Percentiles rank a stretch among this genome's conserved stretches.
Conservation (phyloP, 805 yeast species). For the Ogataea zsoltii region DNA sequence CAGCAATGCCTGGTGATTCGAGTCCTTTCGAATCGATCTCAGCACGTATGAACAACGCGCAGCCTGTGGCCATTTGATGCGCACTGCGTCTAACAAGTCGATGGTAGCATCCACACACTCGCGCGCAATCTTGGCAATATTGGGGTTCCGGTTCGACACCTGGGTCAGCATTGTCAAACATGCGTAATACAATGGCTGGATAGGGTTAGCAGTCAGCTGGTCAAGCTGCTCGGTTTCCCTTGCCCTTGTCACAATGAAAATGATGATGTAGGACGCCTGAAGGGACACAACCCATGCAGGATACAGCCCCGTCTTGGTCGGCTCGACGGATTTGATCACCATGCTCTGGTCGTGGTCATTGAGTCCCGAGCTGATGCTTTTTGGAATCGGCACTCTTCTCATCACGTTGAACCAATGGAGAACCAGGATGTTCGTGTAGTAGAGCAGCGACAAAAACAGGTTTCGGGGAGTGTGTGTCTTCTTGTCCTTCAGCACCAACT, state of each 20-base stretch:
- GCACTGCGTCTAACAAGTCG: neutral
- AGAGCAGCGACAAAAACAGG: conserved; percentile 60
- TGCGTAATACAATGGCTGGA: neutral
- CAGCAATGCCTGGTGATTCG: neutral
- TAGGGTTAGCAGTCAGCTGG: neutral
- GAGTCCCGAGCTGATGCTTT: neutral
- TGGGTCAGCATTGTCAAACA: neutral
- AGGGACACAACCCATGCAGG: neutral
- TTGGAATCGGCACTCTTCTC: neutral
- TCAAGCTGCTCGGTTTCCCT: neutral
- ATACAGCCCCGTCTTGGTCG: neutral
- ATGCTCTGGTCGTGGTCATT: neutral
- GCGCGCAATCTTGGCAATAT: neutral
- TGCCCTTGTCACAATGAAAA: neutral
- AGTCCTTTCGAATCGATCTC: neutral
- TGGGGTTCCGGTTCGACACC: neutral
- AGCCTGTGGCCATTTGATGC: neutral
- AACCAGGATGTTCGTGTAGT: conserved; percentile 64
- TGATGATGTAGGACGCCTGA: neutral
- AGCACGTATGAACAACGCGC: neutral
- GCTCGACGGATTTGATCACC: neutral
- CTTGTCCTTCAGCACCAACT: conserved; percentile 34
- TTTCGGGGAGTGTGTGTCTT: conserved; percentile 43
- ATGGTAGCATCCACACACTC: conserved; percentile 2
- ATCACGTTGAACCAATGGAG: conserved; percentile 58